Evolutionary conservation across 2,329 filamentous ascomycete species (phyloP).

Genomic region (Zopfia rhizophila): DNA sequence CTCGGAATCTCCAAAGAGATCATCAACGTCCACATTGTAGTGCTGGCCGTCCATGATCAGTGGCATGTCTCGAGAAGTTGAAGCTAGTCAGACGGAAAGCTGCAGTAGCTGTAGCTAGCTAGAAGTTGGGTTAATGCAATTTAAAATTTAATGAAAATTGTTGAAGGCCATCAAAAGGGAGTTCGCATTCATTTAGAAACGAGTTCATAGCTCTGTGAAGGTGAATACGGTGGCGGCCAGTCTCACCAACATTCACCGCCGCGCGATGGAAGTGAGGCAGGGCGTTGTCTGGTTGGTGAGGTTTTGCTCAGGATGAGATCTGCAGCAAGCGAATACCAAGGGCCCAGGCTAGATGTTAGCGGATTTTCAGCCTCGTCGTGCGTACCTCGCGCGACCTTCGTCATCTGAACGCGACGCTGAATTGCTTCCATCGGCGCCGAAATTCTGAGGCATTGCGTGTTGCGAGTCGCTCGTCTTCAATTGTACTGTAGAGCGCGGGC

Average conservation of each 20-base stretch:
- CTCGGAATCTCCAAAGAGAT: slow-evolving; percentile 62
- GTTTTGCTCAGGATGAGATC: slow-evolving; percentile 23
- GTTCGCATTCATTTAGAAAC: too few species aligned
- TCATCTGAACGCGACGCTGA: background rate
- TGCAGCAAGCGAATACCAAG: slow-evolving; percentile 22
- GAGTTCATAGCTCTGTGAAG: background rate
- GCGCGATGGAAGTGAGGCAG: slow-evolving; percentile 24
- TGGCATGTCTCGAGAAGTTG: slow-evolving; percentile 45
- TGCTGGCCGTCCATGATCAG: slow-evolving; percentile 65
- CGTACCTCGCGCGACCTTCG: slow-evolving; percentile 1
- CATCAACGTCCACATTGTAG: slow-evolving; percentile 62
- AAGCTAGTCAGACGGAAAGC: too few species aligned
- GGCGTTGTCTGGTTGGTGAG: slow-evolving; percentile 25
- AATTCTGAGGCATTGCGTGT: background rate
- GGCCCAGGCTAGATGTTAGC: background rate
- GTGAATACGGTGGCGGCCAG: too few species aligned
- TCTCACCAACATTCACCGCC: too few species aligned
- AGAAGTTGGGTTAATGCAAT: too few species aligned
- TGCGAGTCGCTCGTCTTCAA: background rate
- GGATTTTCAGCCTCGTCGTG: background rate
- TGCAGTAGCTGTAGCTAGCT: background rate
- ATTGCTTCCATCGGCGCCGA: background rate
- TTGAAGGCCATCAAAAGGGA: too few species aligned
- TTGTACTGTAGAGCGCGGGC: too few species aligned
- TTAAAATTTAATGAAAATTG: too few species aligned